These are phyloP conservation scores for Drechmeria coniospora DNA, from an alignment of 2,329 filamentous ascomycete genomes.

Conservation along the genomic window DNA sequence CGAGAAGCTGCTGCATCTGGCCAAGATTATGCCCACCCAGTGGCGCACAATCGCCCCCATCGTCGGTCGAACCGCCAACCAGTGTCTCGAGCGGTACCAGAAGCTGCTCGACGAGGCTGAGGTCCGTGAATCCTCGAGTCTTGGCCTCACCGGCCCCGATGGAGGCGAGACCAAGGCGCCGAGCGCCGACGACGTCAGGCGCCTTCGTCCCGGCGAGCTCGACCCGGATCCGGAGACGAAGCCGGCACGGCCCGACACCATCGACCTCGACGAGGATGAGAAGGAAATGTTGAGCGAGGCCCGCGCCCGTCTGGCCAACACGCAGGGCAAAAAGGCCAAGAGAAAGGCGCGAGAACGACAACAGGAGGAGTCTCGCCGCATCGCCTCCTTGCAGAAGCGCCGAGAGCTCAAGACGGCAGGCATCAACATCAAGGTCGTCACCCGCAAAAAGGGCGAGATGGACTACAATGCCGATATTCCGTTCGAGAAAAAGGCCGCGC, in stretches of 20 bases:
- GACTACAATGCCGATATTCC: constrained; percentile 99
- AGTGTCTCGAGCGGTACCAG: constrained; percentile 94
- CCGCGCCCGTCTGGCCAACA: constrained; percentile 88
- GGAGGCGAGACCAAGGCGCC: constrained; percentile 79
- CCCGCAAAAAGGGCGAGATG: constrained; percentile 90
- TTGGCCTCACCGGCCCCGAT: constrained; percentile 72
- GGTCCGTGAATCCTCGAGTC: constrained; percentile 66
- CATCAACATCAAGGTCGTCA: constrained; percentile 93
- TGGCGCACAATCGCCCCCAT: constrained; percentile 98
- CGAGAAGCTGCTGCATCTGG: constrained; percentile 88
- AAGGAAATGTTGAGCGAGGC: constrained; percentile 99
- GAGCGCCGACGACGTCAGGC: constrained; percentile 80
- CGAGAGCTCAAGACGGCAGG: constrained; percentile 93
- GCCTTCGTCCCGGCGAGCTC: constrained; percentile 78
- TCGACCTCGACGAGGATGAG: constrained; percentile 96
- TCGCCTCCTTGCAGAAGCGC: constrained; percentile 86
- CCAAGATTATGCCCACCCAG: constrained; percentile 97
- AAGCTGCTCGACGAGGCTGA: constrained; percentile 94
- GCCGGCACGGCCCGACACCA: constrained; percentile 86
- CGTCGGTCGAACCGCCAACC: constrained; percentile 88
- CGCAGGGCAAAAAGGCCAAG: constrained; percentile 98
- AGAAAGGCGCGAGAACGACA: constrained; percentile 91
- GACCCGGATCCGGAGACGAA: constrained; percentile 97
- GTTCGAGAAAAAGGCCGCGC: constrained; percentile 80
- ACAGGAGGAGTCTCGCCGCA: constrained; percentile 79